phyloP scores from a whole-genome alignment of 352 stramenopile genomes.

The Globisporangium spiculum region DNA sequence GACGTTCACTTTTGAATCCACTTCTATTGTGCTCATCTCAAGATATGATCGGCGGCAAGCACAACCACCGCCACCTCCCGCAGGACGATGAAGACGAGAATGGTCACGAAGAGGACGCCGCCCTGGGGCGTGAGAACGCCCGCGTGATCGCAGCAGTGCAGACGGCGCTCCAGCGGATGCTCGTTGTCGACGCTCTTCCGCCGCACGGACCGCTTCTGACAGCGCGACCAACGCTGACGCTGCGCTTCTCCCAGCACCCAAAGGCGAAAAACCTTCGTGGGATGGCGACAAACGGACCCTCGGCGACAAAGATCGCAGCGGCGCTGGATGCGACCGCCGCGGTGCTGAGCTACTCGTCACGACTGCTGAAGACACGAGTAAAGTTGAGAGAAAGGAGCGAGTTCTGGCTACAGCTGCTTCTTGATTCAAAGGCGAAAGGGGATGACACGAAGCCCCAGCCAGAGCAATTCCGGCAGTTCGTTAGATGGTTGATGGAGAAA shows the following conservation, averaged over 20 bases:
- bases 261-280: background rate
- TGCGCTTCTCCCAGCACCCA: background rate
- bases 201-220: background rate
- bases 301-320: background rate
- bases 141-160: background rate
- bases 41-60: background rate
- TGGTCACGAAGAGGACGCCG: background rate
- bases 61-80: background rate
- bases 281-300: background rate
- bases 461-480: background rate
- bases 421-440: background rate
- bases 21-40: too few relatives aligned
- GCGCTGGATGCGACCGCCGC: background rate
- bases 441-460: background rate
- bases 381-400: background rate
- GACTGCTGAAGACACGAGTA: background rate
- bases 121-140: background rate
- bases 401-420: background rate
- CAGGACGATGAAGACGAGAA: background rate
- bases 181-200: background rate
- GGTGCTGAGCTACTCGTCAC: background rate
- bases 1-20: too few relatives aligned
- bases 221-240: background rate
- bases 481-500: background rate
- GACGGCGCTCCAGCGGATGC: background rate